phyloP scores from a whole-genome alignment of 441 rosid species.

The Dalechampia spathulata region DNA sequence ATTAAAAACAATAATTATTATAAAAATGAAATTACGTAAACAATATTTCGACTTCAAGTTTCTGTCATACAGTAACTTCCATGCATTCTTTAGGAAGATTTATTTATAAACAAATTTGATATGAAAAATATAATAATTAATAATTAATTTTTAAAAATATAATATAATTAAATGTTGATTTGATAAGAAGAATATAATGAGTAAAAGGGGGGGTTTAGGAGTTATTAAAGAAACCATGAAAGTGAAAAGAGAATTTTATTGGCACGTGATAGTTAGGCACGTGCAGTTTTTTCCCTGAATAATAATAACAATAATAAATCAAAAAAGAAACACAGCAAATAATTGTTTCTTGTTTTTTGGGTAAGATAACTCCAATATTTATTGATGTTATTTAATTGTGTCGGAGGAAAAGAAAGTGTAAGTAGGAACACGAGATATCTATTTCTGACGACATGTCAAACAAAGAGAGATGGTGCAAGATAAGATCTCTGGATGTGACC shows the following conservation, averaged over 20 bases:
- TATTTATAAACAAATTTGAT: too few relatives aligned
- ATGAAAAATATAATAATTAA: too few relatives aligned
- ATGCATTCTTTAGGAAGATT: too few relatives aligned
- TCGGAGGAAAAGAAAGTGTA: background rate
- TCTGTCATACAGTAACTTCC: too few relatives aligned
- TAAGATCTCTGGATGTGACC: constrained; percentile 22
- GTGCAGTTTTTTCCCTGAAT: background rate
- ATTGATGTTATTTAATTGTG: too few relatives aligned
- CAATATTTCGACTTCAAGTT: too few relatives aligned
- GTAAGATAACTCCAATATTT: background rate
- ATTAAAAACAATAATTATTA: constrained; percentile 6
- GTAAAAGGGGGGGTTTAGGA: background rate
- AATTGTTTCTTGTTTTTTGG: background rate
- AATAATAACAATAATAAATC: too few relatives aligned
- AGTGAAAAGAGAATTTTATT: background rate
- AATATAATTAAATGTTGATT: too few relatives aligned
- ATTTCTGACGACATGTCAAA: constrained; percentile 37
- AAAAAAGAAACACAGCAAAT: background rate
- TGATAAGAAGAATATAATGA: background rate
- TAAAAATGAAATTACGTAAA: too few relatives aligned
- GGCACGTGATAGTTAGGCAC: constrained; percentile 23
- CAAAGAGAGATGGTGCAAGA: constrained; percentile 56
- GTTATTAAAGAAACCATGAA: background rate
- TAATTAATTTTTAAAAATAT: too few relatives aligned
- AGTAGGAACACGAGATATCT: constrained; percentile 32